phyloP scores from a whole-genome alignment of 768 basidiomycete species.

The Amanita phalloides region DNA sequence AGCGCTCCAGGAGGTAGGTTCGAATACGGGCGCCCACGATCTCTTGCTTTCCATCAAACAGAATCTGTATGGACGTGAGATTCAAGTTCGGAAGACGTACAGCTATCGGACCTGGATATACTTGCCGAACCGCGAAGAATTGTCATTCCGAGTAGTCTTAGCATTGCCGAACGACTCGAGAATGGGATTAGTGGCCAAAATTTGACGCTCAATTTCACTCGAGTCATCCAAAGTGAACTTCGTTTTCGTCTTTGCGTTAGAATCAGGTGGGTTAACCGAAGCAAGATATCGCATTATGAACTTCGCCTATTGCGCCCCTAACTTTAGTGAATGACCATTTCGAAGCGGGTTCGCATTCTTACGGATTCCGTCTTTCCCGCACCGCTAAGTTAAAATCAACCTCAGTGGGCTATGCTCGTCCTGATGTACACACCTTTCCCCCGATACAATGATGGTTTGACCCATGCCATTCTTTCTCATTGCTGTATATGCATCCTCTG shows the following conservation, averaged over 20 bases:
- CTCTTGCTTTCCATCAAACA: constrained; percentile 91
- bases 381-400: constrained; percentile 48
- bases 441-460: constrained; percentile 98
- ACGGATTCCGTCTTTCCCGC: constrained; percentile 99
- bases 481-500: constrained; percentile 96
- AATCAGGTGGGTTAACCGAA: constrained; percentile 81
- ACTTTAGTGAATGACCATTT: background rate
- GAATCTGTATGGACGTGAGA: constrained; percentile 46
- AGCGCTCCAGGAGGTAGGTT: constrained; percentile 95
- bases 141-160: constrained; percentile 98
- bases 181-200: constrained; percentile 98
- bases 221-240: constrained; percentile 75
- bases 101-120: constrained; percentile 80
- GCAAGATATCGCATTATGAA: constrained; percentile 99
- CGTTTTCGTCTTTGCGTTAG: constrained; percentile 48
- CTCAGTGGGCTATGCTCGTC: constrained; percentile 6
- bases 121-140: constrained; percentile 98
- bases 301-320: constrained; percentile 56
- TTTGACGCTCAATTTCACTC: constrained; percentile 94
- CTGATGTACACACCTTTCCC: constrained; percentile 65
- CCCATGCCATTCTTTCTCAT: constrained; percentile 92
- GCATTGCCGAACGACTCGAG: constrained; percentile 99
- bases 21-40: constrained; percentile 99
- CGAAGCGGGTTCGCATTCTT: constrained; percentile 15
- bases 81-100: background rate